A percentile compares a stretch with the other conserved stretches of the same genome.
phyloP scores from a whole-genome alignment of 192 early-diverging fungal species.

The Dissophora ornata region DNA sequence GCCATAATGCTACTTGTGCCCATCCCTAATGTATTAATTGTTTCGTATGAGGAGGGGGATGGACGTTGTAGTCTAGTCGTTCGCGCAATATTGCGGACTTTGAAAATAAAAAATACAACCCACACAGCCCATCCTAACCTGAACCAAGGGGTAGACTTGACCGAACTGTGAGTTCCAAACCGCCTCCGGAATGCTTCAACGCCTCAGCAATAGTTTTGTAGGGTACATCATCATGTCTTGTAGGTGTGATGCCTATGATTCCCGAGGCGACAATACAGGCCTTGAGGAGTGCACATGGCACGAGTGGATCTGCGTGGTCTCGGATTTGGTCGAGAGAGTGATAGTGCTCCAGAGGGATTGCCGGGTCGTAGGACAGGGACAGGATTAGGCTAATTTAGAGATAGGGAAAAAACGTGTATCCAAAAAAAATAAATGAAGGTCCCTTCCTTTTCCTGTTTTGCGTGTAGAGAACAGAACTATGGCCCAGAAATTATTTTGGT shows the following conservation, averaged over 20 bases:
- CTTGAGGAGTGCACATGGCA: constrained; percentile 43
- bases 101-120: not conserved
- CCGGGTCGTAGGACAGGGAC: constrained; percentile 27
- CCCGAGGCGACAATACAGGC: constrained; percentile 47
- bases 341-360: constrained; percentile 18
- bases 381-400: constrained; percentile 3
- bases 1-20: constrained; percentile 43
- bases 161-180: constrained; percentile 31
- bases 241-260: constrained; percentile 28
- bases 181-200: constrained; percentile 34
- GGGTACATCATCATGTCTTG: constrained; percentile 21
- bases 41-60: not conserved
- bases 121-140: not conserved
- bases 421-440: not conserved
- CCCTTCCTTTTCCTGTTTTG: not conserved
- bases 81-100: too few relatives aligned
- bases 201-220: constrained; percentile 28
- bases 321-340: constrained; percentile 36
- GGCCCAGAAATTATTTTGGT: too few relatives aligned
- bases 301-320: constrained; percentile 41
- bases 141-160: constrained; percentile 44
- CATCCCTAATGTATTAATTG: constrained; percentile 10
- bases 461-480: not conserved
- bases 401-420: not conserved
- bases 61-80: too few relatives aligned